Evolutionary conservation across 805 yeast genomes (phyloP).

Genomic region (Yarrowia deformans): DNA sequence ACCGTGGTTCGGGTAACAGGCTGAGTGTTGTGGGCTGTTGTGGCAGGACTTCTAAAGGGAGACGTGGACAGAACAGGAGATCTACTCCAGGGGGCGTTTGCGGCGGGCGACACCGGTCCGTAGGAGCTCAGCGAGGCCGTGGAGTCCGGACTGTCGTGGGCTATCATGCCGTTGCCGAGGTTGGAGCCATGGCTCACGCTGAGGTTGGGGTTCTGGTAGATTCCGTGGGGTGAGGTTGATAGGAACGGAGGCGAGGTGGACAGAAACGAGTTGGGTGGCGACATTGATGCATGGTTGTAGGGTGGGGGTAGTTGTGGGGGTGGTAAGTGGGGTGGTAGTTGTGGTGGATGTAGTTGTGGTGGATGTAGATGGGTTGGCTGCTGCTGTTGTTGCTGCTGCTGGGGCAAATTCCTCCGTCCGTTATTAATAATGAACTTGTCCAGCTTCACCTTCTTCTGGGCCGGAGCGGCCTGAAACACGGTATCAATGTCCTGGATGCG

Average conservation of each 20-base stretch:
- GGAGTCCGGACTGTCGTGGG: constrained; percentile 15
- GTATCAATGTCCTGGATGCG: constrained; percentile 38
- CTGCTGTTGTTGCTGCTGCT: neutral
- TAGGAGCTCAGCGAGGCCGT: constrained; percentile 6
- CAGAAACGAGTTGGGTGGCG: constrained; percentile 1
- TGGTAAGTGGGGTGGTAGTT: neutral
- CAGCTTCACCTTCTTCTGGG: constrained; percentile 42
- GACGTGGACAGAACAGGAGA: constrained; percentile 1
- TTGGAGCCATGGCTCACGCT: neutral
- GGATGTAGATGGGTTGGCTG: neutral
- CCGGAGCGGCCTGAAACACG: constrained; percentile 42
- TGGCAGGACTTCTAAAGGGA: neutral
- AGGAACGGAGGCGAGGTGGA: neutral
- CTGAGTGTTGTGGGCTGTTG: neutral
- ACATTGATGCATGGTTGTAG: neutral
- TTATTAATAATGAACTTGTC: constrained; percentile 41
- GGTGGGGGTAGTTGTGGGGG: neutral
- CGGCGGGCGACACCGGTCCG: constrained; percentile 19
- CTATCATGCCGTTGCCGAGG: neutral
- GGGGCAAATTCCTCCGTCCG: constrained; percentile 4
- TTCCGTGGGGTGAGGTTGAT: constrained; percentile 6
- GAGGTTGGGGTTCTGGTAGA: constrained; percentile 25
- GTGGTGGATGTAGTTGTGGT: neutral
- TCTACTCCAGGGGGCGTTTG: constrained; percentile 17
- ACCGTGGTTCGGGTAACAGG: no score